A percentile compares a stretch with the other conserved stretches of the same genome.
These are phyloP conservation scores for Drechslerella stenobrocha DNA, from an alignment of 2,329 filamentous ascomycete genomes.

Conservation along the genomic window DNA sequence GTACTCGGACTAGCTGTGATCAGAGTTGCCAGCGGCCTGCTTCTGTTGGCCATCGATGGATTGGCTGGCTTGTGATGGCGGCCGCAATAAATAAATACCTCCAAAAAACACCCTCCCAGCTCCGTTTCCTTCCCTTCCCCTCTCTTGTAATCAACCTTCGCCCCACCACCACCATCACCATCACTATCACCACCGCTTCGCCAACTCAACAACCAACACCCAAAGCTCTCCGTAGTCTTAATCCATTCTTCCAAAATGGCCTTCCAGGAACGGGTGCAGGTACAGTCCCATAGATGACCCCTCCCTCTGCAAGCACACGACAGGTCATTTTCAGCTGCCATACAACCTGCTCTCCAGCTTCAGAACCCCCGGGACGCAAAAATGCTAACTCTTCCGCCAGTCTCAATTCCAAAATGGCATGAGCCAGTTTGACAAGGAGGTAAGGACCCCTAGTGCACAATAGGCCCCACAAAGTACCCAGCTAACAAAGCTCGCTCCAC, in stretches of 20 bases:
- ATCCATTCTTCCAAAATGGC: slow-evolving; percentile 25
- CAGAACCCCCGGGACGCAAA: too few species aligned
- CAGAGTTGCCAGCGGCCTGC: not conserved
- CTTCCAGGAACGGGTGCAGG: slow-evolving; percentile 40
- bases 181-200: slow-evolving; percentile 1
- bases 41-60: not conserved
- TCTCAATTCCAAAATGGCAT: slow-evolving; percentile 67
- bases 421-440: slow-evolving; percentile 79
- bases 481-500: slow-evolving; percentile 30
- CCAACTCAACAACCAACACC: too few species aligned
- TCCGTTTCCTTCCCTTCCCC: not conserved
- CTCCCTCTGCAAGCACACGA: not conserved
- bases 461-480: slow-evolving; percentile 11
- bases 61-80: slow-evolving; percentile 1
- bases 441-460: slow-evolving; percentile 57
- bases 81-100: not conserved
- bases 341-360: too few species aligned
- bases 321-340: too few species aligned
- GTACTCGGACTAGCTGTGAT: slow-evolving; percentile 7
- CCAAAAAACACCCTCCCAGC: slow-evolving; percentile 5
- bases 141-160: not conserved
- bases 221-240: not conserved
- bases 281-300: slow-evolving; percentile 7
- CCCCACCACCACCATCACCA: not conserved
- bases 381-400: slow-evolving; percentile 14